Conservation (phyloP, 371 early-diverging fungal genomes). For the Paraphysoderma sedebokerense region DNA sequence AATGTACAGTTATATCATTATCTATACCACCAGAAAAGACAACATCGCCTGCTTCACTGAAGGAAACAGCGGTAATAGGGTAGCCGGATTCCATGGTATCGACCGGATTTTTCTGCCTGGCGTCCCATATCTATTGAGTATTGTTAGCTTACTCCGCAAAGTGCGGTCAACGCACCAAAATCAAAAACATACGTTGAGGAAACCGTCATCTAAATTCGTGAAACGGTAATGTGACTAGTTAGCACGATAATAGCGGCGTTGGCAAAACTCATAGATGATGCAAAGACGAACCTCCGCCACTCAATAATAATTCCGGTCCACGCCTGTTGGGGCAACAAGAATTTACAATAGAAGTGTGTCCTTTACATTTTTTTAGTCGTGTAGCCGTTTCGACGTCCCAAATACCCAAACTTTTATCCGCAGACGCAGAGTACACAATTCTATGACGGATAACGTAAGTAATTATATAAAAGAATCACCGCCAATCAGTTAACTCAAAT, state of each 20-base stretch:
- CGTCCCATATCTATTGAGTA: conserved; percentile 44
- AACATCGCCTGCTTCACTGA: conserved; percentile 56
- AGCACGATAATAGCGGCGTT: conserved; percentile 8
- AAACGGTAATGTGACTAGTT: neutral
- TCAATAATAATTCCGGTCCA: conserved; percentile 47
- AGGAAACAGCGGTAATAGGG: conserved; percentile 64
- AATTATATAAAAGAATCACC: neutral
- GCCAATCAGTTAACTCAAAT: conserved; percentile 6
- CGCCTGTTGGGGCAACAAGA: conserved; percentile 38
- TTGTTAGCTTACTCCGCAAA: too few species aligned
- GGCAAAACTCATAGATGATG: conserved; percentile 36
- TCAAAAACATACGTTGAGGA: neutral
- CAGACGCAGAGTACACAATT: conserved; percentile 52
- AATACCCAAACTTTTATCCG: conserved; percentile 49
- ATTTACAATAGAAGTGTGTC: conserved; percentile 61
- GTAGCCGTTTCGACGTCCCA: conserved; percentile 64
- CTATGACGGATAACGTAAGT: neutral
- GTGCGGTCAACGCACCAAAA: neutral
- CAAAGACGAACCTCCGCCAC: conserved; percentile 58
- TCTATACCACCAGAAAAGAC: conserved; percentile 83
- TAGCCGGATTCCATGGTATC: conserved; percentile 45
- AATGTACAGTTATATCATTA: conserved; percentile 51
- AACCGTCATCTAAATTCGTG: neutral
- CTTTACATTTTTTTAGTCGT: conserved; percentile 48
- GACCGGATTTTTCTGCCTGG: conserved; percentile 51